Percentiles rank a stretch among this genome's conserved stretches.
Conservation (phyloP, 129 eudicot species). For the Ambrosia trifida region DNA sequence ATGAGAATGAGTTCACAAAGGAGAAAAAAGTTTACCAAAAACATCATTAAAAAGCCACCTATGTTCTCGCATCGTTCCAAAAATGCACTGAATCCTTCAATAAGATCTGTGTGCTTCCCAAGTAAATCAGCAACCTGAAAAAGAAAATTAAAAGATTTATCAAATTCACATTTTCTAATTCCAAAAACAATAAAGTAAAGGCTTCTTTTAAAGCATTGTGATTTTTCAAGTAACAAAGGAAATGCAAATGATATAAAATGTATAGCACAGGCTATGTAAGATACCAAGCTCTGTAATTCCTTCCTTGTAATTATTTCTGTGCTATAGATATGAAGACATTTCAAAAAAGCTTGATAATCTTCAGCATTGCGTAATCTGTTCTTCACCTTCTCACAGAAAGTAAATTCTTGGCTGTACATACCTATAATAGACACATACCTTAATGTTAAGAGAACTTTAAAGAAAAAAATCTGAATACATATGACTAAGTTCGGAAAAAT, state of each 20-base stretch:
- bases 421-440: conserved; percentile 41
- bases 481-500: neutral
- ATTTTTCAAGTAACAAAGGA: conserved; percentile 8
- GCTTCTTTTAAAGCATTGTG: conserved; percentile 11
- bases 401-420: conserved; percentile 76
- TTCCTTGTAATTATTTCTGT: conserved; percentile 91
- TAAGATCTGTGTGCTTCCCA: conserved; percentile 88
- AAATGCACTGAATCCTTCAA: conserved; percentile 92
- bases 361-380: conserved; percentile 74
- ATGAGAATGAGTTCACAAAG: conserved; percentile 9
- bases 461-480: neutral
- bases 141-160: conserved; percentile 1
- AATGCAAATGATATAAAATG: conserved; percentile 3
- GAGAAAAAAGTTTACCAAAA: neutral
- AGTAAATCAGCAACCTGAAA: conserved; percentile 92
- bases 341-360: conserved; percentile 95
- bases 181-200: neutral
- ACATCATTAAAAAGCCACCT: conserved; percentile 41
- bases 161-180: conserved; percentile 9
- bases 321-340: conserved; percentile 95
- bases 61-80: conserved; percentile 86
- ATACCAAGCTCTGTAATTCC: conserved; percentile 89
- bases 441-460: neutral
- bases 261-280: conserved; percentile 17
- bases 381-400: conserved; percentile 95